Evolutionary conservation across 306 rosid genomes (phyloP).

Genomic region (Lablab purpureus): DNA sequence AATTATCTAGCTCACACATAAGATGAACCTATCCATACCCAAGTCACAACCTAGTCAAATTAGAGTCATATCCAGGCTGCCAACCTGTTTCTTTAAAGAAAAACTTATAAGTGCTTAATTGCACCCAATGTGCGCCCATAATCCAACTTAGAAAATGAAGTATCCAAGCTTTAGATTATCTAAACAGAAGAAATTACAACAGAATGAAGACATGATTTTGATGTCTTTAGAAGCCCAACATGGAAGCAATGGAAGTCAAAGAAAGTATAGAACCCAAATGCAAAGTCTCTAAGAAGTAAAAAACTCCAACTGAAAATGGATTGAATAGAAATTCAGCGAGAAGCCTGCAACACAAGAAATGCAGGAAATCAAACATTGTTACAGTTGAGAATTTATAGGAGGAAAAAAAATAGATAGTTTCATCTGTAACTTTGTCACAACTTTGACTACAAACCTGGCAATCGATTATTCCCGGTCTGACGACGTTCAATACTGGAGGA

Average conservation of each 20-base stretch:
- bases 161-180: neutral
- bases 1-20: too few species aligned
- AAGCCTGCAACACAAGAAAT: neutral
- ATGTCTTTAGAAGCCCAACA: neutral
- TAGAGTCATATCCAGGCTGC: neutral
- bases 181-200: neutral
- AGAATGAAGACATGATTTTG: neutral
- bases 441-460: neutral
- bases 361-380: neutral
- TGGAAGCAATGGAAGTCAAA: neutral
- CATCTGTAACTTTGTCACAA: neutral
- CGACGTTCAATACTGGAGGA: neutral
- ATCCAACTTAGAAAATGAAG: neutral
- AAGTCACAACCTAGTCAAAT: neutral
- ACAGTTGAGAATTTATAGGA: neutral
- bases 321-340: neutral
- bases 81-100: neutral
- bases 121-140: neutral
- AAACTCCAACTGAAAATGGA: neutral
- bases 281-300: neutral
- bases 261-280: neutral
- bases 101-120: neutral
- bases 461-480: neutral
- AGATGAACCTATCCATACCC: neutral
- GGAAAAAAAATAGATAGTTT: neutral